phyloP scores from a whole-genome alignment of 495 filamentous ascomycete species.

The Xylaria longipes region DNA sequence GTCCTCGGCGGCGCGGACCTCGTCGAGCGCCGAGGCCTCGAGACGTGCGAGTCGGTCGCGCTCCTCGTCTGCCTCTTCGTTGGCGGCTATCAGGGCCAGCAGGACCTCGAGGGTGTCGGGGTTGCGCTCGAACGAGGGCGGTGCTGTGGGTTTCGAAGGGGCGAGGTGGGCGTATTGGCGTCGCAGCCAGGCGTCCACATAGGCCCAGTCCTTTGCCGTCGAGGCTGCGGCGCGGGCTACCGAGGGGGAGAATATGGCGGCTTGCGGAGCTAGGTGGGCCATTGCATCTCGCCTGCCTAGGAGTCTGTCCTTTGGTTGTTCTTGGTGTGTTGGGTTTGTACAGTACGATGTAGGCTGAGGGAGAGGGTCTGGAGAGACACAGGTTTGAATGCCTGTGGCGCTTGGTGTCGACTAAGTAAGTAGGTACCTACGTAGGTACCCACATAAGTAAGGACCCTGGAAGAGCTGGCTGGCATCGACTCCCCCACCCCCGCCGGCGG shows the following conservation, averaged over 20 bases:
- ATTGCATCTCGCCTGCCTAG: conserved; percentile 37
- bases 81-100: conserved; percentile 74
- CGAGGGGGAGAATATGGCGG: conserved; percentile 74
- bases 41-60: conserved; percentile 63
- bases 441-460: too few relatives aligned
- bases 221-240: conserved; percentile 67
- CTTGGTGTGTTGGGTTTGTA: background rate
- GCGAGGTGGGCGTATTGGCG: conserved; percentile 58
- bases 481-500: too few relatives aligned
- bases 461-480: too few relatives aligned
- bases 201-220: conserved; percentile 84
- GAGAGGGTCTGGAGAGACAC: too few relatives aligned
- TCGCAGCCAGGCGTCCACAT: conserved; percentile 80
- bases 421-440: too few relatives aligned
- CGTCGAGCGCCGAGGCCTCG: conserved; percentile 63
- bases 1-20: conserved; percentile 58
- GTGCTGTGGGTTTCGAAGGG: conserved; percentile 32
- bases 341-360: too few relatives aligned
- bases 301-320: background rate
- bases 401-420: too few relatives aligned
- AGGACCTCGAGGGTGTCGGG: conserved; percentile 79
- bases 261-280: conserved; percentile 57
- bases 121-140: conserved; percentile 81
- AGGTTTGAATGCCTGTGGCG: too few relatives aligned
- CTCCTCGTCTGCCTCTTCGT: conserved; percentile 85